Conservation (phyloP, 495 filamentous ascomycete species). For the Lepidopterella palustris region DNA sequence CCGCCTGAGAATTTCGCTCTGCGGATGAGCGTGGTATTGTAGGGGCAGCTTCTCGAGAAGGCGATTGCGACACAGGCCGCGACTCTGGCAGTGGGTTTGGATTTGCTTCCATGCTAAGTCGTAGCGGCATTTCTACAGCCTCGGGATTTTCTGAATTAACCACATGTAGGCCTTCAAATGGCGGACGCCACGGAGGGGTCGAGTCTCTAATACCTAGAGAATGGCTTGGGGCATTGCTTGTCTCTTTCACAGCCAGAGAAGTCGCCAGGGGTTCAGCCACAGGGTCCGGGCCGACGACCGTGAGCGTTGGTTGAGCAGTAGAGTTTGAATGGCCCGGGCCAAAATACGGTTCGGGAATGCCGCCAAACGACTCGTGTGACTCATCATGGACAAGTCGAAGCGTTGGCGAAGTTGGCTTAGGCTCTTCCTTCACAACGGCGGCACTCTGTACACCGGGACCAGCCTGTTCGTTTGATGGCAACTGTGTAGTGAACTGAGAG, state of each 20-base stretch:
- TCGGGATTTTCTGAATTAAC: conserved; percentile 27
- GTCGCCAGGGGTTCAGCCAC: not conserved
- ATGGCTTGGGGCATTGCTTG: not conserved
- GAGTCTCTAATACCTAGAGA: not conserved
- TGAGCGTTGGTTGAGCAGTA: not conserved
- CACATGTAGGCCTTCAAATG: conserved; percentile 25
- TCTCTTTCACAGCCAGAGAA: not conserved
- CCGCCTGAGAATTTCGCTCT: conserved; percentile 4
- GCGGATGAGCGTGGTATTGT: conserved; percentile 3
- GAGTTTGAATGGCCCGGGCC: conserved; percentile 13
- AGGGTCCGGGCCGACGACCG: not conserved
- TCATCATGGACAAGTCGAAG: not conserved
- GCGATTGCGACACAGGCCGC: not conserved
- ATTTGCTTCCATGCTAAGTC: conserved; percentile 13
- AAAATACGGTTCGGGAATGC: conserved; percentile 20
- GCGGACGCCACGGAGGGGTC: not conserved
- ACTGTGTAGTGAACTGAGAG: not conserved
- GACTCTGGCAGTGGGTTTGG: not conserved
- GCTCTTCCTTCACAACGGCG: not conserved
- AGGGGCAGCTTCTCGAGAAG: not conserved
- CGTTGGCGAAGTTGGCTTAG: not conserved
- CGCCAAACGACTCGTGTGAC: conserved; percentile 32
- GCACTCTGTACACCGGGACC: not conserved
- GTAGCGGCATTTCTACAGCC: conserved; percentile 26
- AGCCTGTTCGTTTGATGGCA: not conserved